phyloP scores from a whole-genome alignment of 208 protist genomes.

The Willaertia magna region DNA sequence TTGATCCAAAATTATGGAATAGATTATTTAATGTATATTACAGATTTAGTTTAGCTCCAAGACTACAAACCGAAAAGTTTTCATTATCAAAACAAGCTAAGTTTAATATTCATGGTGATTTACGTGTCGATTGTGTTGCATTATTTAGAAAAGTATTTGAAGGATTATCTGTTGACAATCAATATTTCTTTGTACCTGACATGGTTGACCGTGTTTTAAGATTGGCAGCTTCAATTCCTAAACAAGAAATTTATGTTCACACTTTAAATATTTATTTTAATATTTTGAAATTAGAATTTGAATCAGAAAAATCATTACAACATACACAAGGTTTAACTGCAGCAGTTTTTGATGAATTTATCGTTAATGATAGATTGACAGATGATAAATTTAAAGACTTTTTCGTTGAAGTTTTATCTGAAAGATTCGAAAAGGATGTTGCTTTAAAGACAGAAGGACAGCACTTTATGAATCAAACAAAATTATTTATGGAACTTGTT shows the following conservation, averaged over 20 bases:
- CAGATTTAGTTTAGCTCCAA: neutral
- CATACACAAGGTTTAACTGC: neutral
- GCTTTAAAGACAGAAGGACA: neutral
- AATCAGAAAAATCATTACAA: neutral
- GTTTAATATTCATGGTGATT: neutral
- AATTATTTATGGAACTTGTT: neutral
- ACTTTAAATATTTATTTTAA: slow-evolving; percentile 3
- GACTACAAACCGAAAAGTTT: neutral
- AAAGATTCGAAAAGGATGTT: neutral
- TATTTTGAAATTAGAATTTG: neutral
- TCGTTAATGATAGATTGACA: neutral
- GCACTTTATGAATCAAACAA: slow-evolving; percentile 3
- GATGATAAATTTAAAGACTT: neutral
- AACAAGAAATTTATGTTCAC: neutral
- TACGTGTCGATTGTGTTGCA: neutral
- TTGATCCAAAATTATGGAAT: neutral
- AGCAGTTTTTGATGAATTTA: neutral
- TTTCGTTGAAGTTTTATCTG: neutral
- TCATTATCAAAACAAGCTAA: slow-evolving; percentile 2
- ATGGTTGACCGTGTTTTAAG: neutral
- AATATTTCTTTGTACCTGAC: neutral
- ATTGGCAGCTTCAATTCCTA: neutral
- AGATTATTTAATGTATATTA: neutral
- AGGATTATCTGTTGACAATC: neutral
- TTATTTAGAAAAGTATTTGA: neutral